These are phyloP conservation scores for Fusarium compactum DNA, from an alignment of 2,329 filamentous ascomycete genomes.

Conservation along the genomic window DNA sequence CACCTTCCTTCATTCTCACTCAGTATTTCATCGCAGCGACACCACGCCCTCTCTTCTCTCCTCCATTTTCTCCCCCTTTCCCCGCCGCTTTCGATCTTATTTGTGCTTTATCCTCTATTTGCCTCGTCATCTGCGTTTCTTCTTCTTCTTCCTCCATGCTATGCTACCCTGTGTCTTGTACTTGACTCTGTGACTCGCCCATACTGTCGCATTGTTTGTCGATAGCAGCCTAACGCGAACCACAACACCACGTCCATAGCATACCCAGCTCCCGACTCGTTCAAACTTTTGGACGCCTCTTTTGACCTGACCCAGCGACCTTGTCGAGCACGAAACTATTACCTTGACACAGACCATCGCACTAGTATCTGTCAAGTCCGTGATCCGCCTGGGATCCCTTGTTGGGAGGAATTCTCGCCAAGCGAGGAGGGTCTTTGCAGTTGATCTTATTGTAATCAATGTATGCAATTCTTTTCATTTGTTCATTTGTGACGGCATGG, in stretches of 20 bases:
- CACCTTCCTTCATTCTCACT: background rate
- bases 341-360: slow-evolving; percentile 14
- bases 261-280: slow-evolving; percentile 7
- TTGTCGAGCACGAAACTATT: background rate
- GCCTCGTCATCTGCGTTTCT: slow-evolving; percentile 3
- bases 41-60: slow-evolving; percentile 9
- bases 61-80: slow-evolving; percentile 9
- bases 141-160: background rate
- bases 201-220: slow-evolving; percentile 1
- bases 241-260: slow-evolving; percentile 10
- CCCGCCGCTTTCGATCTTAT: slow-evolving; percentile 18
- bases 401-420: slow-evolving; percentile 13
- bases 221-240: slow-evolving; percentile 15
- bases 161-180: background rate
- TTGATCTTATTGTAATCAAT: background rate
- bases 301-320: background rate
- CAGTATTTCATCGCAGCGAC: slow-evolving; percentile 9
- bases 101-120: slow-evolving; percentile 18
- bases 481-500: background rate
- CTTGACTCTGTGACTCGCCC: slow-evolving; percentile 7
- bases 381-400: slow-evolving; percentile 27
- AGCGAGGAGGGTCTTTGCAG: background rate
- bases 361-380: slow-evolving; percentile 17
- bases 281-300: background rate
- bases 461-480: slow-evolving; percentile 26